Base-by-base conservation (phyloP, 768 basidiomycete species). In the Phanerochaete sordida region DNA sequence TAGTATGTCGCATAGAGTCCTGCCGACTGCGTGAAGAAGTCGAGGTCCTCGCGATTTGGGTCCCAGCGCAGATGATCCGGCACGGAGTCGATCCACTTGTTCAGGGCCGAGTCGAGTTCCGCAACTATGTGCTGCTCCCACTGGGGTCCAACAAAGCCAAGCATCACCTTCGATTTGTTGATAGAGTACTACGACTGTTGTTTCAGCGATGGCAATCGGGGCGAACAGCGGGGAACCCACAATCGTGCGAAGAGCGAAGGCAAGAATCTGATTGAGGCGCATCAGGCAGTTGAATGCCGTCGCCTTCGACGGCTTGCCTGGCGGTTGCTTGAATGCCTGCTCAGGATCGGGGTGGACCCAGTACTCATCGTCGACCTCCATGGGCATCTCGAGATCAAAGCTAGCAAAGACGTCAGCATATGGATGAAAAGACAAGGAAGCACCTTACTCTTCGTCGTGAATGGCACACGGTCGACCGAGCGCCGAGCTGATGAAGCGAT, bases 301-400 rank as follows among this genome's bases (percentile, higher is more conserved):
- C 35, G 90, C 73, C 50, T 72, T 74, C 26, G 84, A 82, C 19
- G 87, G 85, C 60, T 82, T 77, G 12, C 75, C 81, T 13, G 74
- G 68, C 11, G 90, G 91, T 68, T 91, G 90, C 56, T 81, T 75
- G 71, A 88, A 91, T 19, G 79, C 80, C 43, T 79, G 75, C 1
- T 78, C 74, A 0, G 83, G 82, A 62, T 86, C 85, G 28, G 75
- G 73, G 39, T 72, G 73, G 19, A 84, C 79, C 91, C 91, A 95
- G 68, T 85, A 92, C 62, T 87, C 84, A 65, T 89, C 87, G 64
- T 95, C 91, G 15, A 93, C 87, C 70, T 93, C 91, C 6, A 90
- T 78, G 43, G 91, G 91, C 33, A 85, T 73, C 55, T 91, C 90
- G 6, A 88, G 75, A 64, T 93, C 90, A 65, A 90, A 86, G 65